Percentiles rank a stretch among this genome's conserved stretches.
phyloP scores from a whole-genome alignment of 768 basidiomycete species.

The Termitomyces sp. region DNA sequence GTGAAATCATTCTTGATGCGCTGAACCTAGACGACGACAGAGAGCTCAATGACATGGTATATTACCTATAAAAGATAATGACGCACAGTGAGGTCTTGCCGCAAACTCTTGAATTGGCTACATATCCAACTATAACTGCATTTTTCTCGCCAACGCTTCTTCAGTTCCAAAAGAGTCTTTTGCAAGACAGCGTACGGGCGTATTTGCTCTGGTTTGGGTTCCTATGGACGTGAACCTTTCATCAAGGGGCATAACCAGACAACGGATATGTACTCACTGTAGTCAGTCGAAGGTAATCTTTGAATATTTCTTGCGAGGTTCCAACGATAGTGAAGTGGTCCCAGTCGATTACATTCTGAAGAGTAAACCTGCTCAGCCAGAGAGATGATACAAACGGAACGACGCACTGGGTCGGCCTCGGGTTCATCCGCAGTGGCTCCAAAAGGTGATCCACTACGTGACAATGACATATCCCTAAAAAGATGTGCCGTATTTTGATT shows the following conservation, averaged over 20 bases:
- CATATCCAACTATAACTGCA: conserved; percentile 84
- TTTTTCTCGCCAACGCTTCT: conserved; percentile 83
- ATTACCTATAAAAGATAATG: conserved; percentile 19
- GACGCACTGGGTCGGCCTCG: conserved; percentile 66
- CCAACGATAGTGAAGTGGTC: conserved; percentile 95
- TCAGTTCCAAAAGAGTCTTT: conserved; percentile 82
- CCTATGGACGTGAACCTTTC: conserved; percentile 42
- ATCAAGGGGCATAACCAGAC: background rate
- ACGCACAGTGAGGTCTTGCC: conserved; percentile 96
- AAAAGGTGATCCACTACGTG: conserved; percentile 49
- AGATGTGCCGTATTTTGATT: conserved; percentile 52
- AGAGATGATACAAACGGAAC: background rate
- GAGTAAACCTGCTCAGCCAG: background rate
- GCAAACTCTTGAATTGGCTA: conserved; percentile 95
- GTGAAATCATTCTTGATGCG: conserved; percentile 99
- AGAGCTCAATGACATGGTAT: conserved; percentile 11
- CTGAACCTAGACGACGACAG: conserved; percentile 69
- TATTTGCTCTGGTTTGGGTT: conserved; percentile 92
- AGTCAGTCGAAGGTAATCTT: conserved; percentile 93
- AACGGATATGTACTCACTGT: conserved; percentile 47
- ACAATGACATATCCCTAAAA: conserved; percentile 42
- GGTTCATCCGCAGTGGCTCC: conserved; percentile 58
- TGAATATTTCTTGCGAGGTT: conserved; percentile 85
- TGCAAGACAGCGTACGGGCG: conserved; percentile 83
- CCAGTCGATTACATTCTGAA: conserved; percentile 94